Evolutionary conservation across 139 green algal species (phyloP), one percentile per base, ranked within the genome.

Genomic region (Zygnema cylindricum): DNA sequence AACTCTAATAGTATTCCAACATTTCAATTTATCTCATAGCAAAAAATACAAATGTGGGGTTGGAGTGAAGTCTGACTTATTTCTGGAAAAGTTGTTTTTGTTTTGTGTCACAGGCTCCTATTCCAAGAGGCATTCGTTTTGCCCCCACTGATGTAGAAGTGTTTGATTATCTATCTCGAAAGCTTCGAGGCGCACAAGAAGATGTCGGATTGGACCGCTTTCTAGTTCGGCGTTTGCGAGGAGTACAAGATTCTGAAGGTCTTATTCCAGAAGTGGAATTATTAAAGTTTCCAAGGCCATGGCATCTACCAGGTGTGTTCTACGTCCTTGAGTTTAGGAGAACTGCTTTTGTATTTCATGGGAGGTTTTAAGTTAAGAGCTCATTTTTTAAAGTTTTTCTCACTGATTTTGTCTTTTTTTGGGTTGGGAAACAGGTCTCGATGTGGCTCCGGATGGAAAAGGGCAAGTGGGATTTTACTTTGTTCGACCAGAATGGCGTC

Each of bases 221-320:
- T 69, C 54, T 88, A 38, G 83, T 82, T 32, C 69, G 69, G 35
- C 32, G 69, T 23, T 38, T 88, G 38, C 32, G 83, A 32, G 35
- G 69, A 43, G 55, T 88, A 33, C 32, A 55, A 35, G 83, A 88
- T 76, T 43, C 40, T 25, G 83, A 88, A 30, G 83, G 83, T 1
- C 83, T 88, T 23, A 88, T 88, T n/a, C 83, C 83, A 23, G 83
- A 88, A 63, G 76, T 88, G 1, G 83, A 88, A 49, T 69, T 88
- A 11, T 76, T 88, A 7, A 55, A 82, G 35, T 84, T 84, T 49
- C 57, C 83, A 49, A 33, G 83, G 35, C 83, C 83, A 23, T 88
- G 83, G 83, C 83, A 84, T 76, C 83, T 88, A 23, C 83, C 83
- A 55, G 83, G 83, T 86, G 1, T 78, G 41, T n/a, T n/a, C n/a